Percentiles rank a stretch among this genome's conserved stretches.
Evolutionary conservation across 495 filamentous ascomycete species (phyloP).

Genomic region (Lentithecium fluviatile): DNA sequence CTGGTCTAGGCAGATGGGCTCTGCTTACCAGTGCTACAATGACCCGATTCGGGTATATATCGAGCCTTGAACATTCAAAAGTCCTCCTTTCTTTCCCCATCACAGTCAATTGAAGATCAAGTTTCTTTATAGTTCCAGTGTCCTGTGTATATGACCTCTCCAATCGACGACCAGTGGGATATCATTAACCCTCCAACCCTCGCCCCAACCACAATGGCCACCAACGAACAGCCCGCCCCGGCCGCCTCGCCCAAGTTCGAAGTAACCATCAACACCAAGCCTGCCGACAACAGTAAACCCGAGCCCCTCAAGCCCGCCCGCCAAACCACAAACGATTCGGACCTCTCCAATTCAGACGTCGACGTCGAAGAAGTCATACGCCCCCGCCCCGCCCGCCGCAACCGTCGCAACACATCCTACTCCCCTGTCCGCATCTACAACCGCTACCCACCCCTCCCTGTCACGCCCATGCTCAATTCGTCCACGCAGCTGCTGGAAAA

Average conservation of each 20-base stretch:
- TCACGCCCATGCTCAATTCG: background rate
- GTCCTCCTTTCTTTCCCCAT: too few species aligned
- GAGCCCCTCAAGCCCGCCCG: background rate
- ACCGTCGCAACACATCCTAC: constrained; percentile 3
- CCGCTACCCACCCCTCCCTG: background rate
- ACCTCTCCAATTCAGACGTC: background rate
- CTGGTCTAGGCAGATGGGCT: constrained; percentile 1
- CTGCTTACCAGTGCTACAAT: background rate
- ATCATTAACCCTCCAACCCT: background rate
- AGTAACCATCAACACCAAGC: constrained; percentile 21
- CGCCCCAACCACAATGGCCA: background rate
- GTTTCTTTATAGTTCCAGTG: too few species aligned
- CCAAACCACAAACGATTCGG: background rate
- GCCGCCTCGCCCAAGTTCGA: constrained; percentile 10
- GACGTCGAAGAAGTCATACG: background rate
- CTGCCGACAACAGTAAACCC: background rate
- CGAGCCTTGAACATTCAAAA: too few species aligned
- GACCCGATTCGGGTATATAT: background rate
- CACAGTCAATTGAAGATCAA: too few species aligned
- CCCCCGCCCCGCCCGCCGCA: background rate
- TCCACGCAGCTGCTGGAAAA: constrained; percentile 11
- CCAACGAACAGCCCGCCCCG: background rate
- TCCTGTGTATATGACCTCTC: constrained; percentile 10
- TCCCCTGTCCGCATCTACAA: background rate
- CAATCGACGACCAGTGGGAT: constrained; percentile 8